Percentiles rank a stretch among this genome's conserved stretches.
These are phyloP conservation scores for Orbilia quercus DNA, from an alignment of 2,329 filamentous ascomycete species.

Conservation along the genomic window DNA sequence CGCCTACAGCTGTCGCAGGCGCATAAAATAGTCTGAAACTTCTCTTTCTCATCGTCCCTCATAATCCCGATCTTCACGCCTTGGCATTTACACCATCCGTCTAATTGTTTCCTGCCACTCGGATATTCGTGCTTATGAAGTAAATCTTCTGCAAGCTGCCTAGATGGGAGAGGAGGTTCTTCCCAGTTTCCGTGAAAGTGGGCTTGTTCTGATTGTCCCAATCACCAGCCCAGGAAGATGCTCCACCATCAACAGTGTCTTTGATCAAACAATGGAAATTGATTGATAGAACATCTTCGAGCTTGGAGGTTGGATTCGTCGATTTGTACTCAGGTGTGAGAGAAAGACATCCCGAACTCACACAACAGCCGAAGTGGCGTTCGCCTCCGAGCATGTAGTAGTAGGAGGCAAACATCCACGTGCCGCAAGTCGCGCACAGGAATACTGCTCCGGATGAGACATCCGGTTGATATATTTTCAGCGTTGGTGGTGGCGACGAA, in stretches of 20 bases:
- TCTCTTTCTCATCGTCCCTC: constrained; percentile 23
- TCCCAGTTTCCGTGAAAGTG: constrained; percentile 43
- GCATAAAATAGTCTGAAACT: constrained; percentile 22
- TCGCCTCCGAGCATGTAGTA: constrained; percentile 17
- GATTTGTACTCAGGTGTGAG: constrained; percentile 36
- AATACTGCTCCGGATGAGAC: constrained; percentile 6
- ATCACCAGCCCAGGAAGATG: constrained; percentile 38
- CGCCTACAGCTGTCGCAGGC: constrained; percentile 40
- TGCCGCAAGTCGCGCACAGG: constrained; percentile 33
- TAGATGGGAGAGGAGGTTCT: constrained; percentile 23
- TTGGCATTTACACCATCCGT: constrained; percentile 43
- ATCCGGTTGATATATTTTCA: constrained; percentile 9
- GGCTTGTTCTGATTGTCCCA: constrained; percentile 27
- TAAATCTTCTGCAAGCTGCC: constrained; percentile 14
- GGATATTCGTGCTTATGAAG: constrained; percentile 22
- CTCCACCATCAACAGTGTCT: constrained; percentile 47
- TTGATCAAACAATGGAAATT: constrained; percentile 35
- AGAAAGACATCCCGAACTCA: constrained; percentile 34
- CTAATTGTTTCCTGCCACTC: constrained; percentile 28
- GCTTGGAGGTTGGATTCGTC: constrained; percentile 16
- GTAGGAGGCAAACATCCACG: constrained; percentile 43
- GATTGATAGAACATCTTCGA: constrained; percentile 29
- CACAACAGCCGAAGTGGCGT: constrained; percentile 20
- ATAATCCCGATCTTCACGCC: constrained; percentile 24
- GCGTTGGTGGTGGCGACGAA: constrained; percentile 18